Conservation (phyloP, 164 flowering plant species). For the Vitis vinifera region DNA sequence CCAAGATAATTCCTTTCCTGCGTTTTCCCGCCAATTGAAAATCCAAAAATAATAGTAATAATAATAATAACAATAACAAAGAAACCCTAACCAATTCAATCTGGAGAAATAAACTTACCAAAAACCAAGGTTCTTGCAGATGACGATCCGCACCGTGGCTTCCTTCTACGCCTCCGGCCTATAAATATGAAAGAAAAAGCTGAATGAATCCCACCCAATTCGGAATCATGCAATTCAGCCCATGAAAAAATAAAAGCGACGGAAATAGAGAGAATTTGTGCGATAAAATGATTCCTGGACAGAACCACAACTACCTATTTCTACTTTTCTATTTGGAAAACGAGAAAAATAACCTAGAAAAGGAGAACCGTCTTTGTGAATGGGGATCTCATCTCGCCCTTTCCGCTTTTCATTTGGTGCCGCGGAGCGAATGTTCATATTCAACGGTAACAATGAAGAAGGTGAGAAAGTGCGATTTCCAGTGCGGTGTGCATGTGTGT, state of each 20-base stretch:
- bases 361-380: no score
- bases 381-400: no score
- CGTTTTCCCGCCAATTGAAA: neutral
- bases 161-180: constrained; percentile 18
- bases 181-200: constrained; percentile 20
- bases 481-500: no score
- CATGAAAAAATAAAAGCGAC: neutral
- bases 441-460: no score
- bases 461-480: no score
- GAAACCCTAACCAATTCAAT: neutral
- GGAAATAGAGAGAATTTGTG: no score
- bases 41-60: neutral
- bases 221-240: constrained; percentile 21
- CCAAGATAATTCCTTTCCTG: neutral
- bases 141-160: constrained; percentile 6
- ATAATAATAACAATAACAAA: neutral
- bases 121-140: neutral
- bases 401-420: no score
- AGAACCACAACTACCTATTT: no score
- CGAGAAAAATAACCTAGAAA: no score
- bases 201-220: constrained; percentile 13
- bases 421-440: no score
- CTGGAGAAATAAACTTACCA: neutral
- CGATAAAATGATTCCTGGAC: no score
- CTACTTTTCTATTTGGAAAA: no score